Base-by-base conservation (phyloP, 2,329 filamentous ascomycete species). In the Penicillium sp. region DNA sequence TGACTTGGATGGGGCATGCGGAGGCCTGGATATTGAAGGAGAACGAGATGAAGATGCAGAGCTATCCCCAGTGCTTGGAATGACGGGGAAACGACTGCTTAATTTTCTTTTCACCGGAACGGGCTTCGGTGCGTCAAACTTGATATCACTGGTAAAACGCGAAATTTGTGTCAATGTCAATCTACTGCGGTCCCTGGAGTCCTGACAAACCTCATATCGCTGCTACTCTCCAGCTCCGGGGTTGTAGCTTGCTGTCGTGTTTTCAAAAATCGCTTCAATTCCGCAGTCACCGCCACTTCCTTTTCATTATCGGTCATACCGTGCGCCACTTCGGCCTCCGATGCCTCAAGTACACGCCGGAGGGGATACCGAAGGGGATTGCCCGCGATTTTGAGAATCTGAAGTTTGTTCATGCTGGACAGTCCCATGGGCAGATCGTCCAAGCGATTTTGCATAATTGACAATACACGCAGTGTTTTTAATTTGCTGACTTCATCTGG, bases 381-480 rank as follows among this genome's bases (percentile, higher is more conserved):
- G 39, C 89, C 89, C 49, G 91, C 86, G 33, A 96, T 81, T 67
- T 95, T 95, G 48, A 97, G 76, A 56, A 94, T 86, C 64, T 91
- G 88, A 50, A 97, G 73, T 47, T 89, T 93, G 48, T 80, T 84
- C 86, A 96, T 95, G 55, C 95, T 90, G 46, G 88, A 89, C 24
- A 97, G 73, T 55, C 88, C 90, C 5, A 87, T 73, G 1, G 91
- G 91, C 13, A 97, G 74, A 57, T 90, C 85, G 54, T 88, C 84
- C 58, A 97, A 88, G 50, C 85, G 82, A 66, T 96, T 96, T 64
- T 87, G 88, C 57, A 88, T 86, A 33, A 96, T 80, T 2, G 90
- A 90, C 46, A 97, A 76, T 12, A 96, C 90, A 64, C 95, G 94
- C 54, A 97, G 74, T 1, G 88, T 95, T 4, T 84, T 84, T 60